Conservation (phyloP, 106 monocot species). For the Cymbidium sinense region DNA sequence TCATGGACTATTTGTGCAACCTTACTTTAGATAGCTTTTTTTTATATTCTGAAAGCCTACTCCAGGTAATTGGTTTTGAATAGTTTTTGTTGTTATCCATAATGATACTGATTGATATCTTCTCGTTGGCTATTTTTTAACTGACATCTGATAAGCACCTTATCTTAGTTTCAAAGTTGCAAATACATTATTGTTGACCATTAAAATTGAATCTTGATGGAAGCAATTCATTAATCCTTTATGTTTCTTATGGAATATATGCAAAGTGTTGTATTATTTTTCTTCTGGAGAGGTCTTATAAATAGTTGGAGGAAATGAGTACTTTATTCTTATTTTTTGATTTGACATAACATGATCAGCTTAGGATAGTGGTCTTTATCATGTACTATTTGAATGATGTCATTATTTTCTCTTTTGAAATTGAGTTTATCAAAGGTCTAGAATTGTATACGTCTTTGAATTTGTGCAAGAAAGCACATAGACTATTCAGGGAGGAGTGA, state of each 20-base stretch:
- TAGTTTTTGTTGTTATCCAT: neutral
- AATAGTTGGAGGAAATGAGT: neutral
- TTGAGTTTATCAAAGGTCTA: neutral
- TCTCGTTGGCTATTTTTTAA: neutral
- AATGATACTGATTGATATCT: neutral
- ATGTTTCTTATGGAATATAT: neutral
- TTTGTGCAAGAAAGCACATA: neutral
- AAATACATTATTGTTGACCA: neutral
- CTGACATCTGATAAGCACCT: neutral
- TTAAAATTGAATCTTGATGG: neutral
- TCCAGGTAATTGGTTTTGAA: neutral
- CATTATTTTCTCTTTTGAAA: neutral
- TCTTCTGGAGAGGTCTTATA: neutral
- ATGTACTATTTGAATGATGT: neutral
- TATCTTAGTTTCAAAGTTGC: neutral
- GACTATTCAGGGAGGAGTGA: too few relatives aligned
- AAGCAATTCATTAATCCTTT: neutral
- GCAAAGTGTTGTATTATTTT: neutral
- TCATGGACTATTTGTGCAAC: neutral
- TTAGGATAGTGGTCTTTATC: neutral
- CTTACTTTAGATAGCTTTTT: neutral
- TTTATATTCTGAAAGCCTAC: neutral
- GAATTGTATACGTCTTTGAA: neutral
- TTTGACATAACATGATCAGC: too few relatives aligned
- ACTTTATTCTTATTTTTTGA: too few relatives aligned